Conservation (phyloP, 2,329 filamentous ascomycete genomes). For the Catunica adiposa region DNA sequence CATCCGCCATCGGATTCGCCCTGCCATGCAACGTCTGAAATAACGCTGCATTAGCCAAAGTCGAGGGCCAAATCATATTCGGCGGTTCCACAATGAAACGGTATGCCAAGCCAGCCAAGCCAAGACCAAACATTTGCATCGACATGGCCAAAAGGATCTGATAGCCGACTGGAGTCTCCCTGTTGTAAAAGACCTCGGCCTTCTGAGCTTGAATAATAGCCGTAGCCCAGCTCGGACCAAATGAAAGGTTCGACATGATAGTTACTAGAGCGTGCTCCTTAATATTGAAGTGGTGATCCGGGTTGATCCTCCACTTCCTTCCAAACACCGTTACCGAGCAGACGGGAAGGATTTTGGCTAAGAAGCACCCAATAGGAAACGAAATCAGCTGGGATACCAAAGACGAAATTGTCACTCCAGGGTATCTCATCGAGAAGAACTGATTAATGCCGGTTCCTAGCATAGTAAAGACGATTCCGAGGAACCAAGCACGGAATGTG, state of each 20-base stretch:
- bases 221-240: slow-evolving; percentile 22
- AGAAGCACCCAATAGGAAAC: slow-evolving; percentile 27
- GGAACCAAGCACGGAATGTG: slow-evolving; percentile 43
- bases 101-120: slow-evolving; percentile 36
- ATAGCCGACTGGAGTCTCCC: slow-evolving; percentile 37
- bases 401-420: slow-evolving; percentile 34
- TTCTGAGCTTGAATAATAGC: slow-evolving; percentile 32
- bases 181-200: slow-evolving; percentile 34
- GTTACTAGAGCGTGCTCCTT: slow-evolving; percentile 34
- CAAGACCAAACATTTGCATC: slow-evolving; percentile 40
- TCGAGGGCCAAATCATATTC: slow-evolving; percentile 41
- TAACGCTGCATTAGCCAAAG: slow-evolving; percentile 36
- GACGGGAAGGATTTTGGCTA: slow-evolving; percentile 21
- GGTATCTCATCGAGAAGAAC: slow-evolving; percentile 32
- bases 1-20: slow-evolving; percentile 32
- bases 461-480: slow-evolving; percentile 41
- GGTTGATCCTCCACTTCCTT: slow-evolving; percentile 22
- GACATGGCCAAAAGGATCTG: slow-evolving; percentile 37
- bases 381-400: slow-evolving; percentile 41
- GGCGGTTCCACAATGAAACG: slow-evolving; percentile 38
- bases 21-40: slow-evolving; percentile 32
- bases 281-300: slow-evolving; percentile 27
- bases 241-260: slow-evolving; percentile 27
- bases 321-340: slow-evolving; percentile 21
- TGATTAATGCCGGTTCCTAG: slow-evolving; percentile 40